These are phyloP conservation scores for Candida ulmi DNA, from an alignment of 805 yeast species.

Conservation along the genomic window DNA sequence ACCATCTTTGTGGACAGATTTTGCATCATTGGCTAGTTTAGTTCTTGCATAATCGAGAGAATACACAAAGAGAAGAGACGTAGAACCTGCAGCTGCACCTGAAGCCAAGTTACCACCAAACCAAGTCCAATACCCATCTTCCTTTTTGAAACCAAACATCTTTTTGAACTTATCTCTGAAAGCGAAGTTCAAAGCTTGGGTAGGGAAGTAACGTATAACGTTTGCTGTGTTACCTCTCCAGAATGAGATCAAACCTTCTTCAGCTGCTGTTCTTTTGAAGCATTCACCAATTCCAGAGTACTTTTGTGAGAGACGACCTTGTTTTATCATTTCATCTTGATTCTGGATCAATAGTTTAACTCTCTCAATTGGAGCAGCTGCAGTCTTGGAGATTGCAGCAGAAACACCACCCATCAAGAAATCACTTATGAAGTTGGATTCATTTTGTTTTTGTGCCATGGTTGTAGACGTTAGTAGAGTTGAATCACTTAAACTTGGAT, in stretches of 20 bases:
- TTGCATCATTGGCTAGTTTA: slow-evolving; percentile 94
- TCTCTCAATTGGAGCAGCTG: slow-evolving; percentile 94
- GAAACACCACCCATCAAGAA: slow-evolving; percentile 96
- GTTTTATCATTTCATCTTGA: slow-evolving; percentile 95
- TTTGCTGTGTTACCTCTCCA: slow-evolving; percentile 99
- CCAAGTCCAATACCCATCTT: slow-evolving; percentile 83
- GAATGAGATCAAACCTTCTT: slow-evolving; percentile 84
- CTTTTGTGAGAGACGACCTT: slow-evolving; percentile 78
- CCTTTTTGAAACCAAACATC: slow-evolving; percentile 91
- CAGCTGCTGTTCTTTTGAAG: slow-evolving; percentile 84
- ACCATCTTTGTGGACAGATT: slow-evolving; percentile 60
- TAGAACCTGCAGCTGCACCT: slow-evolving; percentile 96
- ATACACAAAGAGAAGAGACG: slow-evolving; percentile 83
- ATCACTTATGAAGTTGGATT: slow-evolving; percentile 40
- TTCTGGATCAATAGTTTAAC: slow-evolving; percentile 91
- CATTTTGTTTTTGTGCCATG: background rate
- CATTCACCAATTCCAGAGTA: slow-evolving; percentile 87
- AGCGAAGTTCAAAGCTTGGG: slow-evolving; percentile 95
- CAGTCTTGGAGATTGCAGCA: slow-evolving; percentile 96
- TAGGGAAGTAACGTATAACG: slow-evolving; percentile 96
- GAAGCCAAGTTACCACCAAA: slow-evolving; percentile 94
- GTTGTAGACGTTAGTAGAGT: too few relatives aligned
- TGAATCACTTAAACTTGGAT: too few relatives aligned
- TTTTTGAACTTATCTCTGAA: slow-evolving; percentile 93
- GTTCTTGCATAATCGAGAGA: slow-evolving; percentile 96